Conservation (phyloP, 2,329 filamentous ascomycete genomes). For the Dothistroma septosporum region DNA sequence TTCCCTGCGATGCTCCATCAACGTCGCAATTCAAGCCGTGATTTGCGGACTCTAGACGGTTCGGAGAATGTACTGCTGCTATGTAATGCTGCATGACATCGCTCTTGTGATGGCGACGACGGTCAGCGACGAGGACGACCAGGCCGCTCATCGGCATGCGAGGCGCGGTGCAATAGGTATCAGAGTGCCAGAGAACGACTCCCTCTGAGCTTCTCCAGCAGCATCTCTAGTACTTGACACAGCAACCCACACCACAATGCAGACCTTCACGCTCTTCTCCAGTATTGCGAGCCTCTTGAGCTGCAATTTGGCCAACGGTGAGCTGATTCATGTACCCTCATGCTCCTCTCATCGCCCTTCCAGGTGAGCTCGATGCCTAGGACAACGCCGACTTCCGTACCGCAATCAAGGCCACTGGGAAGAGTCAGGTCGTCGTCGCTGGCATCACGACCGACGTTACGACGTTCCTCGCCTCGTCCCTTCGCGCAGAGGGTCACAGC, state of each 20-base stretch:
- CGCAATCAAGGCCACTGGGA: constrained; percentile 61
- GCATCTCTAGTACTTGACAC: not conserved
- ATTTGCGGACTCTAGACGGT: not conserved
- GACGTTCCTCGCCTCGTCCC: constrained; percentile 67
- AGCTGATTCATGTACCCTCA: constrained; percentile 55
- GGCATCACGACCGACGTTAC: constrained; percentile 74
- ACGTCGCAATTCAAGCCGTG: not conserved
- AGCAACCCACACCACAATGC: constrained; percentile 1
- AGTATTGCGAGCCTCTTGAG: constrained; percentile 10
- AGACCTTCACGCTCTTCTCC: constrained; percentile 10
- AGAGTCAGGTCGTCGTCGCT: constrained; percentile 66
- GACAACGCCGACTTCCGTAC: constrained; percentile 66
- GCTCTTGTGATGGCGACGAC: not conserved
- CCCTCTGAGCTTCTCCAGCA: not conserved
- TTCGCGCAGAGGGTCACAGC: constrained; percentile 65
- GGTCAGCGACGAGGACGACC: not conserved
- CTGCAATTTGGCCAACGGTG: constrained; percentile 12
- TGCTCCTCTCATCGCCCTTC: constrained; percentile 61
- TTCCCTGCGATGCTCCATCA: not conserved
- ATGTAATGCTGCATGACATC: too few species aligned
- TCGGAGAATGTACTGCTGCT: not conserved
- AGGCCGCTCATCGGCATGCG: not conserved
- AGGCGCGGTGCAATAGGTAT: not conserved
- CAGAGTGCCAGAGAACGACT: not conserved
- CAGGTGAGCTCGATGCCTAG: constrained; percentile 74